Evolutionary conservation across 371 early-diverging fungal species (phyloP).

Genomic region (Saksenaea oblongispora): DNA sequence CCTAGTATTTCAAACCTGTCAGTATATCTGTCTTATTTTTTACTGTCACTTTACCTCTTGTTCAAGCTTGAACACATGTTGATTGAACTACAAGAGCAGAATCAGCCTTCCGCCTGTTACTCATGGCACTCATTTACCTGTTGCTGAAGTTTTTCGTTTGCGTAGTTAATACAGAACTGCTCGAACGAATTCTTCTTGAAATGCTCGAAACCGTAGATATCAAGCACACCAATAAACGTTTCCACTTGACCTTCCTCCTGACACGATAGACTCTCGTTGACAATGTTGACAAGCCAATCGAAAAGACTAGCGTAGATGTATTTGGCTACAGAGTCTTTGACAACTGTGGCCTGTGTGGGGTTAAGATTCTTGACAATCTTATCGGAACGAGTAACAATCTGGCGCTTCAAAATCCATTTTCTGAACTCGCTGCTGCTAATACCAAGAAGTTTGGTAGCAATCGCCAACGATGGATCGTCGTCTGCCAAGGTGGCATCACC

Average conservation of each 20-base stretch:
- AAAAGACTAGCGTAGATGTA: conserved; percentile 92
- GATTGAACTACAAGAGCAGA: conserved; percentile 64
- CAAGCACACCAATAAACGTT: conserved; percentile 93
- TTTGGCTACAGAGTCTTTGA: conserved; percentile 92
- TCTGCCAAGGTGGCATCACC: conserved; percentile 69
- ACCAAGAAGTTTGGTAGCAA: conserved; percentile 72
- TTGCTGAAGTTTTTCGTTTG: conserved; percentile 98
- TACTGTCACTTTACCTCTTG: conserved; percentile 81
- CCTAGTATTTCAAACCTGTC: conserved; percentile 26
- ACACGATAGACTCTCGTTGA: conserved; percentile 80
- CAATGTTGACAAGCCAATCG: conserved; percentile 88
- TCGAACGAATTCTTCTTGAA: conserved; percentile 99
- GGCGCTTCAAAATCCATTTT: conserved; percentile 89
- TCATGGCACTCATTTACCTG: conserved; percentile 40
- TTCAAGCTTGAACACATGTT: conserved; percentile 81
- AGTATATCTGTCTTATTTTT: conserved; percentile 62
- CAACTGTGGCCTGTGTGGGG: conserved; percentile 75
- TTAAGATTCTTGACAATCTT: conserved; percentile 80
- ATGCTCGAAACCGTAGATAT: conserved; percentile 98
- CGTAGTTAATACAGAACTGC: conserved; percentile 99
- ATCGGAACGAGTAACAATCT: conserved; percentile 86
- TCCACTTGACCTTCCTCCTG: conserved; percentile 49
- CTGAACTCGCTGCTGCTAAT: conserved; percentile 76
- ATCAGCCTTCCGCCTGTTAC: background rate
- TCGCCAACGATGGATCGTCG: conserved; percentile 69